A percentile compares a stretch with the other conserved stretches of the same genome.
phyloP scores from a whole-genome alignment of 2,329 filamentous ascomycete genomes.

The Ophiocordyceps unilateralis region DNA sequence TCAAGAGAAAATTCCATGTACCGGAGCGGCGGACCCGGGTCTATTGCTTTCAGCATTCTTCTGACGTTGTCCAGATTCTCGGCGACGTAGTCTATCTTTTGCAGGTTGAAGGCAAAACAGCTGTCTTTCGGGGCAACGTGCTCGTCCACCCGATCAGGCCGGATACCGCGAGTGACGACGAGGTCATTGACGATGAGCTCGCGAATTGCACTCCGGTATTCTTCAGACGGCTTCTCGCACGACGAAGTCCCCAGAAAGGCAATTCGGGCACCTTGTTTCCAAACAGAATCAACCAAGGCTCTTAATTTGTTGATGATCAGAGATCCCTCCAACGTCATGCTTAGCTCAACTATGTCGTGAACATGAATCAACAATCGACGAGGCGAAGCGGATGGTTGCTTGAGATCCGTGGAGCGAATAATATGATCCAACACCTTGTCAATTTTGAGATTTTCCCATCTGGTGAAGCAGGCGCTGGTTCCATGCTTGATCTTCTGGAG shows the following conservation, averaged over 20 bases:
- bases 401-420: slow-evolving; percentile 27
- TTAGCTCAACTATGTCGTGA: slow-evolving; percentile 66
- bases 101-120: slow-evolving; percentile 7
- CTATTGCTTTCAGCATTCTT: slow-evolving; percentile 25
- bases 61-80: slow-evolving; percentile 31
- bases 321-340: slow-evolving; percentile 48
- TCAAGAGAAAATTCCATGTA: slow-evolving; percentile 1
- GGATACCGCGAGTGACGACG: slow-evolving; percentile 18
- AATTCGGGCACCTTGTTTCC: slow-evolving; percentile 53
- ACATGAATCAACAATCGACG: slow-evolving; percentile 56
- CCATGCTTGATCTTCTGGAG: slow-evolving; percentile 24
- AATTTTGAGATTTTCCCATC: slow-evolving; percentile 47
- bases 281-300: slow-evolving; percentile 51
- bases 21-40: slow-evolving; percentile 5
- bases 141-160: slow-evolving; percentile 11
- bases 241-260: slow-evolving; percentile 67
- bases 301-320: slow-evolving; percentile 55
- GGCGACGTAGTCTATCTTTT: slow-evolving; percentile 20
- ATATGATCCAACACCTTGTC: slow-evolving; percentile 38
- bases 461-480: slow-evolving; percentile 18
- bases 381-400: slow-evolving; percentile 12
- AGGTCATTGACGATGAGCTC: slow-evolving; percentile 24
- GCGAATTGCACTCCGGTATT: slow-evolving; percentile 21
- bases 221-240: slow-evolving; percentile 28
- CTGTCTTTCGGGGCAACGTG: neutral